Evolutionary conservation across 768 basidiomycete species (phyloP), one percentile per base, ranked within the genome.

Genomic region (Coprinopsis sp.): DNA sequence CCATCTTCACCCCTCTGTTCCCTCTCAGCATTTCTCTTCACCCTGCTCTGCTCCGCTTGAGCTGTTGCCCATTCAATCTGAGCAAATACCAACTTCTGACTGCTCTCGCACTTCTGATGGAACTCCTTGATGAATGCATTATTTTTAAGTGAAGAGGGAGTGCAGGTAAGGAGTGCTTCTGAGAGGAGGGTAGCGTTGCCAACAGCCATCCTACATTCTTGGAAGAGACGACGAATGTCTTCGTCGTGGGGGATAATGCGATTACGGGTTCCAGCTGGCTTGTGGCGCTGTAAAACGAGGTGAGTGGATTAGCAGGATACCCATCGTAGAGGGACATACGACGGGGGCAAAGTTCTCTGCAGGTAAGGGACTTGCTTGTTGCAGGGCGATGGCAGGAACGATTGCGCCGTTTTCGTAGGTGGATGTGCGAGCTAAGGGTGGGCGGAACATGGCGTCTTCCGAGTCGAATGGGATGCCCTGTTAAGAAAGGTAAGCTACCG

Each of bases 31-130:
- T 65, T 60, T 38, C 58, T 62, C 12, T 59, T 51, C 53, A 57
- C 55, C 28, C 87, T 73, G 6, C 85, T 85, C 37, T 78, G 79
- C 54, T 87, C 84, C 1, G 91, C 91, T 13, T 83, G 78, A 1
- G 90, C 82, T 19, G 82, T 78, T 3, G 92, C 92, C 92, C 92
- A 95, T 6, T 87, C 81, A 55, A 96, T 91, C 64, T 94, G 92
- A 8, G 84, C 81, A 52, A 73, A 84, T 22, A 95, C 79, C 7
- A 93, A 74, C 50, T 92, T 91, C 62, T 91, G 89, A 2, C 89
- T 91, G 2, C 78, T 73, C 25, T 79, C 75, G 60, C 91, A 92
- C 57, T 89, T 88, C 13, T 63, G 56, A 56, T 87, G 78, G 57
- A 92, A 93, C 66, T 94, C 92, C 91, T 95, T 73, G 60, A 92